Evolutionary conservation across 75 land plant species (phyloP).

Genomic region (Pinus albicaulis): DNA sequence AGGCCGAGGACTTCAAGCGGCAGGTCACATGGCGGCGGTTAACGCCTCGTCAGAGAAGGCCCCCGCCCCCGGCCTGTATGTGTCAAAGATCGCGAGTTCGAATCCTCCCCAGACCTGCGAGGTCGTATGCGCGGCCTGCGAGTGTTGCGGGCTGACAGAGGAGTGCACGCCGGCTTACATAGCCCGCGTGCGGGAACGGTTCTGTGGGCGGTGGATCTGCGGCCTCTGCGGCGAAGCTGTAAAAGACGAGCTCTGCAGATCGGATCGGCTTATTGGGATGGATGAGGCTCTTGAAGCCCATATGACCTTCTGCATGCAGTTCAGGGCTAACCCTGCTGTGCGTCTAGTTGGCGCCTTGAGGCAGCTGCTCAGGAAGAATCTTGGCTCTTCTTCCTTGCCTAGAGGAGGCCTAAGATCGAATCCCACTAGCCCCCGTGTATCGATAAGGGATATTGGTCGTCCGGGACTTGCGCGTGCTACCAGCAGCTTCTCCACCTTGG

Average conservation of each 20-base stretch:
- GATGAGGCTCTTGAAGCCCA: slow-evolving; percentile 74
- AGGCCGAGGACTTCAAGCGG: no score
- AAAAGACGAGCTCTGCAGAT: slow-evolving; percentile 47
- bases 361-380: slow-evolving; percentile 22
- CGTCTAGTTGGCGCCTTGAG: slow-evolving; percentile 59
- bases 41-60: no score
- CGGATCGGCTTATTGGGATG: slow-evolving; percentile 14
- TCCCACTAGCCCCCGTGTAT: slow-evolving; percentile 2
- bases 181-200: slow-evolving; percentile 32
- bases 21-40: no score
- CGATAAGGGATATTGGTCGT: no score
- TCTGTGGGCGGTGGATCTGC: slow-evolving; percentile 62
- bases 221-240: slow-evolving; percentile 76
- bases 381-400: slow-evolving; percentile 7
- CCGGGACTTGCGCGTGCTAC: no score
- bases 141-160: slow-evolving; percentile 69
- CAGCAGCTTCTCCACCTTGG: no score
- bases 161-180: slow-evolving; percentile 67
- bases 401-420: not conserved
- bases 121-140: slow-evolving; percentile 47
- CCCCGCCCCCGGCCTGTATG: no score
- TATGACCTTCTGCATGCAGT: slow-evolving; percentile 61
- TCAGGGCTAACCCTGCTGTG: slow-evolving; percentile 56
- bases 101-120: no score
- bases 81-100: no score